These are phyloP conservation scores for Dactylellina drechsleri DNA, from an alignment of 2,329 filamentous ascomycete genomes.

Conservation along the genomic window DNA sequence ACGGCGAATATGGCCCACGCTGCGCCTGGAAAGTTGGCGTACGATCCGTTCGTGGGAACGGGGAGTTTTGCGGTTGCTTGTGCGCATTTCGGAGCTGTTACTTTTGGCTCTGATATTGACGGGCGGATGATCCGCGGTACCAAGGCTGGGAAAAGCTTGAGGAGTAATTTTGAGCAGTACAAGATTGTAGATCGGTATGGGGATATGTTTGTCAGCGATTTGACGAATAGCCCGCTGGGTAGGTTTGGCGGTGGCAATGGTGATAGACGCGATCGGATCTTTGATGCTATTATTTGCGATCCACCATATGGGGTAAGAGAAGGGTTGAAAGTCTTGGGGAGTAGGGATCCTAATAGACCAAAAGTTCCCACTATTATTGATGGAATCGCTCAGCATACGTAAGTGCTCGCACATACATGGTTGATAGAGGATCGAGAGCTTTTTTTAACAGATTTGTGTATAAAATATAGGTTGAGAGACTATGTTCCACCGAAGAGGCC, in stretches of 20 bases:
- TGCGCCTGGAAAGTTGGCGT: slow-evolving; percentile 83
- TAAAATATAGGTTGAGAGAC: slow-evolving; percentile 61
- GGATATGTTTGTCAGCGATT: slow-evolving; percentile 83
- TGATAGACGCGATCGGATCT: slow-evolving; percentile 61
- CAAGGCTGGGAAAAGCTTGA: slow-evolving; percentile 65
- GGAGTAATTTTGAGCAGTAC: slow-evolving; percentile 87
- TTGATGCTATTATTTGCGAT: slow-evolving; percentile 94
- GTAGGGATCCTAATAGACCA: slow-evolving; percentile 72
- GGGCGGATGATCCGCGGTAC: slow-evolving; percentile 83
- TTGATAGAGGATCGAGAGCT: not conserved
- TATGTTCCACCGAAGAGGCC: slow-evolving; percentile 90
- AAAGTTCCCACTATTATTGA: slow-evolving; percentile 72
- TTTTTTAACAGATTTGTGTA: slow-evolving; percentile 11
- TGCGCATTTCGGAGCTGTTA: slow-evolving; percentile 85
- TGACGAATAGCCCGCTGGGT: slow-evolving; percentile 85
- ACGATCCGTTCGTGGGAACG: slow-evolving; percentile 95
- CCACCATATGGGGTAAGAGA: slow-evolving; percentile 96
- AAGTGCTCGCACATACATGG: slow-evolving; percentile 59
- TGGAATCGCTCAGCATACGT: slow-evolving; percentile 76
- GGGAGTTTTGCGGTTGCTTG: slow-evolving; percentile 91
- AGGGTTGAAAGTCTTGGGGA: slow-evolving; percentile 85
- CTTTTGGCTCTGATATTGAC: slow-evolving; percentile 92
- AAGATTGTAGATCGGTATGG: slow-evolving; percentile 73
- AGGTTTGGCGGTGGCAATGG: slow-evolving; percentile 61
- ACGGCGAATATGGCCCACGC: slow-evolving; percentile 91